Percentiles rank a stretch among this genome's conserved stretches.
Conservation (phyloP, 495 filamentous ascomycete genomes). For the Daldinia vernicosa region DNA sequence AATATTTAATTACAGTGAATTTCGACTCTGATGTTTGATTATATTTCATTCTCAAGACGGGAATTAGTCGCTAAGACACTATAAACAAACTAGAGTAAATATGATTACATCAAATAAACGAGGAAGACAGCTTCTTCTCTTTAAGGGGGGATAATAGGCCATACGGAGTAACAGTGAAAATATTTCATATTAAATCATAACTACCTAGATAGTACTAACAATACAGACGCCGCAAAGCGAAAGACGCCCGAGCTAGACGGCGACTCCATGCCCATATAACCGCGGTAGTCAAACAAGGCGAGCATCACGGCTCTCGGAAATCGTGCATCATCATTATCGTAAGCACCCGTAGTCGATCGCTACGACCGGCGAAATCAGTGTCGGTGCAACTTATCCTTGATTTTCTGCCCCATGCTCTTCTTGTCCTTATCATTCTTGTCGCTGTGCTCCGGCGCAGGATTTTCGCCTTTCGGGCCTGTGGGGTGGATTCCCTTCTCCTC, state of each 20-base stretch:
- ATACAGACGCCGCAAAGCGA: neutral
- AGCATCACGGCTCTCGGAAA: slow-evolving; percentile 9
- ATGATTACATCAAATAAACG: too few species aligned
- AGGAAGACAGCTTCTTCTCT: too few species aligned
- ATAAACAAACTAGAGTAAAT: too few species aligned
- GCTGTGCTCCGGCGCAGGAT: slow-evolving; percentile 44
- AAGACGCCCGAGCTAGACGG: neutral
- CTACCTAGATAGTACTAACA: slow-evolving; percentile 1
- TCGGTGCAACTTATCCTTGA: slow-evolving; percentile 47
- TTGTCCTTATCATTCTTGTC: slow-evolving; percentile 45
- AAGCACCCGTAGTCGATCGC: neutral
- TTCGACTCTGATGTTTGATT: too few species aligned
- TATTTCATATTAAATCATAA: slow-evolving; percentile 6
- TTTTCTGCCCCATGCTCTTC: slow-evolving; percentile 46
- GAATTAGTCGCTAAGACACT: too few species aligned
- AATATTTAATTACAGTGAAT: too few species aligned
- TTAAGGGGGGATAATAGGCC: too few species aligned
- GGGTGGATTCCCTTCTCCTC: slow-evolving; percentile 54
- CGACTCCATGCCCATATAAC: neutral
- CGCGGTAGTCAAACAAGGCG: neutral
- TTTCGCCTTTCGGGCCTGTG: neutral
- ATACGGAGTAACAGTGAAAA: neutral
- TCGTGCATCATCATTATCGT: slow-evolving; percentile 15
- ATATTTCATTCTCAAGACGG: too few species aligned
- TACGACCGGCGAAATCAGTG: slow-evolving; percentile 21